phyloP scores from a whole-genome alignment of 2,329 filamentous ascomycete species.

The Fusarium odoratissimum region DNA sequence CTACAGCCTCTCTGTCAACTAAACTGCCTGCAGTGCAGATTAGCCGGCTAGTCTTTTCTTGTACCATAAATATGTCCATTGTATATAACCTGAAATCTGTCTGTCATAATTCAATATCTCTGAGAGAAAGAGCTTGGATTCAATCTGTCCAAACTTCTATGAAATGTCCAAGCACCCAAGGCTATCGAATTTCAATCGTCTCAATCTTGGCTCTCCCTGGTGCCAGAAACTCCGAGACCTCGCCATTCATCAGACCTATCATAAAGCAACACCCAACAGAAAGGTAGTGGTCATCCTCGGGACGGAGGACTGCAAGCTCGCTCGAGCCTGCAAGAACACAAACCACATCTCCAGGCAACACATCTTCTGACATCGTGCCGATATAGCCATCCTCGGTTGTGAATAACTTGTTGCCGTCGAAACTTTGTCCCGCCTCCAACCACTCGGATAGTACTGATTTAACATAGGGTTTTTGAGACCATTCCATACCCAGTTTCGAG shows the following conservation, averaged over 20 bases:
- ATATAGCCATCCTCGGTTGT: not conserved
- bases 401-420: not conserved
- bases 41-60: not conserved
- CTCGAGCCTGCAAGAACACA: not conserved
- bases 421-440: rapidly evolving
- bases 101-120: not conserved
- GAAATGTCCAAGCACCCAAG: rapidly evolving
- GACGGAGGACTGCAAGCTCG: not conserved
- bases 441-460: not conserved
- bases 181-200: not conserved
- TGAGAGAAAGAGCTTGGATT: not conserved
- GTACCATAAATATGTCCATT: not conserved
- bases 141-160: not conserved
- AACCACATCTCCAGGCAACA: not conserved
- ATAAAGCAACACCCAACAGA: constrained; percentile 6
- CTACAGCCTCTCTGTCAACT: constrained; percentile 31
- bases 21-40: constrained; percentile 2
- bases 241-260: not conserved
- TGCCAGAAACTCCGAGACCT: not conserved
- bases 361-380: not conserved
- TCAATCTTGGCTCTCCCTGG: not conserved
- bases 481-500: no score
- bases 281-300: not conserved
- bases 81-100: not conserved
- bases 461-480: not conserved